These are phyloP conservation scores for Ganoderma sinense DNA, from an alignment of 1,284 basidiomycete genomes.

Conservation along the genomic window DNA sequence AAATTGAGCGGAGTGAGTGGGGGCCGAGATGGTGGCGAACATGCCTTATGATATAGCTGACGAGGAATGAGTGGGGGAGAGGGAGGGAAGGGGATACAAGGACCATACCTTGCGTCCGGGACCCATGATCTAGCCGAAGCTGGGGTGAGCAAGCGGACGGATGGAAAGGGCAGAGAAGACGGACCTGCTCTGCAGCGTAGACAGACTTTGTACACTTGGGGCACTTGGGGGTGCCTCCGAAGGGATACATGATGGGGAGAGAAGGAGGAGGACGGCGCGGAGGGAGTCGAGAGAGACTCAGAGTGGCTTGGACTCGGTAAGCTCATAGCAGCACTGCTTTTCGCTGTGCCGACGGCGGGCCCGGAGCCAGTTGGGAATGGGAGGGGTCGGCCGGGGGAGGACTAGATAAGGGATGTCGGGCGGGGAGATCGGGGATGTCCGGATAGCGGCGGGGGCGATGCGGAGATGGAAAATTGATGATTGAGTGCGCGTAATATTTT, in stretches of 20 bases:
- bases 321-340: slow-evolving; percentile 5
- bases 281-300: neutral
- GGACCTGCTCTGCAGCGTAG: slow-evolving; percentile 81
- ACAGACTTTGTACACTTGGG: slow-evolving; percentile 73
- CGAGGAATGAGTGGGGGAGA: slow-evolving; percentile 7
- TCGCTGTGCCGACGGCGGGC: neutral
- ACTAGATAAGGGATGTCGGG: slow-evolving; percentile 1
- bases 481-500: slow-evolving; percentile 27
- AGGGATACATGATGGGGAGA: slow-evolving; percentile 61
- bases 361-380: neutral
- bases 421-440: slow-evolving; percentile 37
- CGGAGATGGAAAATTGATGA: slow-evolving; percentile 41
- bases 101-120: slow-evolving; percentile 76
- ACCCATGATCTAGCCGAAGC: slow-evolving; percentile 68
- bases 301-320: neutral
- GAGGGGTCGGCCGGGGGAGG: neutral
- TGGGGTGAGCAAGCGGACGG: slow-evolving; percentile 13
- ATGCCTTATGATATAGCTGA: slow-evolving; percentile 83
- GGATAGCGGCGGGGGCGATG: slow-evolving; percentile 35
- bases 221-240: slow-evolving; percentile 69
- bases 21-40: neutral
- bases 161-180: neutral
- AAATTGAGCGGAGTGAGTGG: slow-evolving; percentile 10
- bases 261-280: neutral
- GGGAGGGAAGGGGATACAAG: slow-evolving; percentile 2